phyloP scores from a whole-genome alignment of 1,139 yeast species.

The Debaryomyces coudertii region DNA sequence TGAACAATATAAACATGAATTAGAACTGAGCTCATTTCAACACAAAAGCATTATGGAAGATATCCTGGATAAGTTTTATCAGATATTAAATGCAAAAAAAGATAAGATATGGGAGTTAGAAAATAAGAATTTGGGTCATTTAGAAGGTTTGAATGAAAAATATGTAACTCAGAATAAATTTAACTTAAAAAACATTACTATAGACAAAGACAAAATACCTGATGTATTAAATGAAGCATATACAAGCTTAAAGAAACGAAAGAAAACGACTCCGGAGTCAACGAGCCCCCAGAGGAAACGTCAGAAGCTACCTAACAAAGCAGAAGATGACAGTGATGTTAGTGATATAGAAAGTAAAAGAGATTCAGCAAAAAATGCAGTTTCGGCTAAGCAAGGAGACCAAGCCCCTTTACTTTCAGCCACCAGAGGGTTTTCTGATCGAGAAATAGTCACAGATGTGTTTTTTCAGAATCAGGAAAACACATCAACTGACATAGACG shows the following conservation, averaged over 20 bases:
- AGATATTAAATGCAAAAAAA: slow-evolving; percentile 40
- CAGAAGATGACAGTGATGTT: not conserved
- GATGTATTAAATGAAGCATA: slow-evolving; percentile 23
- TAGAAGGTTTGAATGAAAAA: slow-evolving; percentile 28
- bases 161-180: slow-evolving; percentile 22
- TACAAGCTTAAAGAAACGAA: slow-evolving; percentile 6
- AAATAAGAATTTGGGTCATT: slow-evolving; percentile 10
- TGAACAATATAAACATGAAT: slow-evolving; percentile 19
- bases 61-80: slow-evolving; percentile 40
- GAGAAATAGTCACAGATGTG: slow-evolving; percentile 2
- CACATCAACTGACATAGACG: not conserved
- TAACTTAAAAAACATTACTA: slow-evolving; percentile 23
- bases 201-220: slow-evolving; percentile 24
- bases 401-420: not conserved
- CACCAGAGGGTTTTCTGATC: not conserved
- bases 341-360: not conserved
- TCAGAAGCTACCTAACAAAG: not conserved
- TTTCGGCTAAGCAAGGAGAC: not conserved
- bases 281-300: not conserved
- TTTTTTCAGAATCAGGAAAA: not conserved
- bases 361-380: not conserved
- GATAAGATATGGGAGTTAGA: slow-evolving; percentile 33
- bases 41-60: slow-evolving; percentile 34
- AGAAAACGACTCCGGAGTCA: not conserved
- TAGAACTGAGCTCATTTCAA: slow-evolving; percentile 25